Evolutionary conservation across 2,329 filamentous ascomycete species (phyloP), one percentile per base, ranked within the genome.

Genomic region (Colletotrichum camelliae): DNA sequence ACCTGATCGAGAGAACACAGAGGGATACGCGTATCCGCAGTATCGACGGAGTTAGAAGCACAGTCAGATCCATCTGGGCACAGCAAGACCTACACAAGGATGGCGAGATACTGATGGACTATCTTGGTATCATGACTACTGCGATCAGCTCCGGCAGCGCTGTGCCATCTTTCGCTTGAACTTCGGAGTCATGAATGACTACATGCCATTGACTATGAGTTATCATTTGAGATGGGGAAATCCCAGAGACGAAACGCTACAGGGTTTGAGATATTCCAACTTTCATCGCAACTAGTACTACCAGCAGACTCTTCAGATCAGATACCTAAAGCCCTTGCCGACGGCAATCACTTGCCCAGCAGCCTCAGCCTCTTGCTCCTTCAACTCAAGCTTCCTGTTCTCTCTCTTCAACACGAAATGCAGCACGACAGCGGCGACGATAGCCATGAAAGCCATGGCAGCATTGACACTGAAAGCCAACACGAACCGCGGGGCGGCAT

Each of bases 21-120:
- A 62, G 70, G 13, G 55, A 68, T n/a, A 39, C 37, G 16, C 55
- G 55, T 5, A 73, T 55, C 82, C 75, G 83, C 4, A 83, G 78
- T 62, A 77, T 84, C 33, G 48, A 69, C 13, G 70, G 69, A 1
- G 74, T 83, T n/a, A 78, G 61, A 10, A 39, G 64, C 2, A 78
- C 76, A 3, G 80, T 85, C 4, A 78, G 80, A 48, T 77, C 81
- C 0, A 77, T 84, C 21, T 85, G 84, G 84, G 79, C 81, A 64
- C 83, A 84, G 70, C 81, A 80, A 62, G 84, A 85, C 67, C 79
- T 85, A 5, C 77, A 82, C 43, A 80, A 76, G 0, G 83, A 85
- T 21, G 60, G 37, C 5, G 83, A 84, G 24, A 33, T 82, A 3
- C 8, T 84, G 52, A 27, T 80, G n/a, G 77, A 81, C 18, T 85